Evolutionary conservation across 2,329 filamentous ascomycete species (phyloP), one percentile per base, ranked within the genome.

Genomic region (Aspergillus brasiliensis): DNA sequence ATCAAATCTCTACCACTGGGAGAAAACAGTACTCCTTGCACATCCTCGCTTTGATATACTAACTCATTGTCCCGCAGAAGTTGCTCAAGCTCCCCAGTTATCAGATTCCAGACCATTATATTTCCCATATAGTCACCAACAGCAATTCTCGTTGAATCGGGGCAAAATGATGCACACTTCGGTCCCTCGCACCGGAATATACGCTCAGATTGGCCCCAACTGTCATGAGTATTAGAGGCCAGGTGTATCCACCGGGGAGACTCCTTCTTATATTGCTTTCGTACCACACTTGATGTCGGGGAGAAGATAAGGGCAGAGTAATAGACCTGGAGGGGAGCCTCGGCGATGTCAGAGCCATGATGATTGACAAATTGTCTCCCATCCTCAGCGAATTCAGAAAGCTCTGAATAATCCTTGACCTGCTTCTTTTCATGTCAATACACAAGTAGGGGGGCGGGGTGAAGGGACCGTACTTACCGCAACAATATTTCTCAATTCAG

Each of bases 1-100:
- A 2, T 13, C 13, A 34, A 0, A 2, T 34, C 5, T 11, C 31
- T 34, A 11, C 31, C 11, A 34, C 11, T 34, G 11, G 31, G 10
- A 34, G 11, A 34, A 1, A 34, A 34, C 2, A 11, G 11, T 15
- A 34, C 4, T 15, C 31, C 31, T 11, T 13, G 13, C 11, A 13
- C 11, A 2, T 13, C 11, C 11, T 15, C 0, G 5, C 13, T 11
- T 5, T 2, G 4, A 13, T 11, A 0, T 4, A 4, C 13, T 31
- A 4, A 1, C 2, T 1, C 28, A 13, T 13, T 2, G 28, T 31
- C 11, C 11, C 11, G 11, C 5, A 34, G 11, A 13, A 13, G 0
- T 34, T 34, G 28, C 10, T 34, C 31, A 4, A 34, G 31, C 11
- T 15, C 31, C 0, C 31, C 31, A 13, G 31, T 34, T 1, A 34